Conservation (phyloP, 2,329 filamentous ascomycete genomes). For the Hypoxylon sp. region DNA sequence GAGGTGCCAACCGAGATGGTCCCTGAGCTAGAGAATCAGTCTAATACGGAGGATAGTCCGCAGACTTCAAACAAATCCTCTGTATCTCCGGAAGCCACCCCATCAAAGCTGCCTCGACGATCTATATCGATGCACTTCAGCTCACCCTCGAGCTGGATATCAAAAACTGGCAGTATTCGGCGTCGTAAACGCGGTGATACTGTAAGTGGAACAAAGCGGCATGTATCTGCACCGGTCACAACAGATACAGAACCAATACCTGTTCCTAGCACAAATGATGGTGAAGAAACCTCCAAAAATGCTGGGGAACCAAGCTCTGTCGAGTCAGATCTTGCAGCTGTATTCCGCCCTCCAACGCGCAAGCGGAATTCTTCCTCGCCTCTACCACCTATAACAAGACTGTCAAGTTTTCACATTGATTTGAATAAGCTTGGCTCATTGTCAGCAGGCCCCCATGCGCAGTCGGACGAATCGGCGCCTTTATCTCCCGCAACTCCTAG, state of each 20-base stretch:
- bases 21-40: constrained; percentile 36
- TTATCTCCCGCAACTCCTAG: constrained; percentile 44
- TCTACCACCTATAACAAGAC: constrained; percentile 67
- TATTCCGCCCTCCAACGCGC: constrained; percentile 53
- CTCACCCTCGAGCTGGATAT: constrained; percentile 70
- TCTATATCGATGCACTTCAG: constrained; percentile 74
- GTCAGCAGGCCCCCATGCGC: constrained; percentile 58
- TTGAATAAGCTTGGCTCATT: constrained; percentile 63
- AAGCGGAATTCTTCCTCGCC: constrained; percentile 69
- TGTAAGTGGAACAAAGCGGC: constrained; percentile 62
- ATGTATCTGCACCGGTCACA: constrained; percentile 67
- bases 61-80: constrained; percentile 48
- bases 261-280: constrained; percentile 47
- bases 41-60: constrained; percentile 48
- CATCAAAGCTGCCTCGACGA: constrained; percentile 63
- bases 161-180: constrained; percentile 70
- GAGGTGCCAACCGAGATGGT: constrained; percentile 32
- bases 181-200: constrained; percentile 67
- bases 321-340: constrained; percentile 54
- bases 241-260: constrained; percentile 48
- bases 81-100: constrained; percentile 57
- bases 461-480: constrained; percentile 43
- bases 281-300: constrained; percentile 50
- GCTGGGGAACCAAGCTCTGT: constrained; percentile 49
- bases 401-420: constrained; percentile 71